Evolutionary conservation across 192 early-diverging fungal species (phyloP).

Genomic region (Mortierella hygrophila): DNA sequence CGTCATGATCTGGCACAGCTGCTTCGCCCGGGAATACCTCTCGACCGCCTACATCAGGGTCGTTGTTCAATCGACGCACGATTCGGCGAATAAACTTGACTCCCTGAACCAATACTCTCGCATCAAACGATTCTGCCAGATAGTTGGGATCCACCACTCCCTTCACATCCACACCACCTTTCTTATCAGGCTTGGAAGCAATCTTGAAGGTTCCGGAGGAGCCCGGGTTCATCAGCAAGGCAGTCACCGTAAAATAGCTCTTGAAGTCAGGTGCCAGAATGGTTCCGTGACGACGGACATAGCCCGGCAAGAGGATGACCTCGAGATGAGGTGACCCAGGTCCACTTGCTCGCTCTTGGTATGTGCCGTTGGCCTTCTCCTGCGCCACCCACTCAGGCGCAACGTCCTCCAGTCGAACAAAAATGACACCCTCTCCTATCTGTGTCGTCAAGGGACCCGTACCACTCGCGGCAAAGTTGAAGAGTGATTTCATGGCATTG

Average conservation of each 20-base stretch:
- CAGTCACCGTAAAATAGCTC: constrained; percentile 32
- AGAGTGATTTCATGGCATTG: not conserved
- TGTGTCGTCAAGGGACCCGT: constrained; percentile 24
- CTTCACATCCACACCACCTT: not conserved
- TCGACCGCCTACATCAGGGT: constrained; percentile 32
- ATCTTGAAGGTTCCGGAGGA: constrained; percentile 39
- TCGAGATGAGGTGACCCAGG: constrained; percentile 39
- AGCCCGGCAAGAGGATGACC: constrained; percentile 36
- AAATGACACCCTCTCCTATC: constrained; percentile 41
- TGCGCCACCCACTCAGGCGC: constrained; percentile 47
- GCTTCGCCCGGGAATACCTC: constrained; percentile 35
- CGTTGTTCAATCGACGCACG: constrained; percentile 18
- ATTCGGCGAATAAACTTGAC: constrained; percentile 34
- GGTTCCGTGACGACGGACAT: constrained; percentile 18
- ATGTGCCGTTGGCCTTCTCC: constrained; percentile 44
- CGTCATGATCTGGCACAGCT: constrained; percentile 25
- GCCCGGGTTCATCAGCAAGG: constrained; percentile 34
- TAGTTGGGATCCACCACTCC: constrained; percentile 47
- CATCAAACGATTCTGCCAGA: constrained; percentile 30
- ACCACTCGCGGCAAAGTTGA: constrained; percentile 18
- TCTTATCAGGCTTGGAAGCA: not conserved
- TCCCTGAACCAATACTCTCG: constrained; percentile 30
- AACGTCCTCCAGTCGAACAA: constrained; percentile 41
- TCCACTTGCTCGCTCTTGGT: constrained; percentile 41
- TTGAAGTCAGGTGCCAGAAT: constrained; percentile 27